Evolutionary conservation across 1,284 basidiomycete genomes (phyloP), one percentile per base, ranked within the genome.

Genomic region (Ganoderma leucocontextum): DNA sequence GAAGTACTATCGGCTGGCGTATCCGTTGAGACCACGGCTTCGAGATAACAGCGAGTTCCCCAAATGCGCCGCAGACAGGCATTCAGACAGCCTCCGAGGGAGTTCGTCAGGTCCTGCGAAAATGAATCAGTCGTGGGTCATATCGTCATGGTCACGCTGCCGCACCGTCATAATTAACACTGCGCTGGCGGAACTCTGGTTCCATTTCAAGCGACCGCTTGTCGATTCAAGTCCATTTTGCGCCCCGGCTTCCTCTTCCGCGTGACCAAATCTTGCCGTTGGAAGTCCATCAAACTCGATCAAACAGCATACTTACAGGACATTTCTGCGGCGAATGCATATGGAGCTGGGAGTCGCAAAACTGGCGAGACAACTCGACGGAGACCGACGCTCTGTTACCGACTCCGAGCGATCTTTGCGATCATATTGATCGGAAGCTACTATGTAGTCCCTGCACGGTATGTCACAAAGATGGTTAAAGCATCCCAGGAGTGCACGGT

Each of bases 71-170:
- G 64, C 53, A 55, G 53, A 55, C 47, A 49, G 47, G 67, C 29
- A 13, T 58, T 60, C 60, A 29, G 60, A 44, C 60, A 61, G 22
- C 29, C 41, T 55, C 52, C 52, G 25, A 19, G 25, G 29, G 60
- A 44, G 15, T 42, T 47, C 17, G 33, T 35, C 33, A 57, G 53
- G 15, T 19, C 53, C 55, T 58, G 55, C 6, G 55, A 36, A 58
- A 38, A 58, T 58, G n/a, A 19, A 58, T 58, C 55, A n/a, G 33
- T 38, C 64, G 58, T 55, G 59, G 38, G 66, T 55, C 42, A 63
- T 36, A 63, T 66, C 70, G 65, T 66, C 70, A 71, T 63, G 70
- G 67, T 66, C 70, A 72, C 70, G 64, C 63, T 69, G 41, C 63
- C 47, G 22, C 17, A 53, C 60, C 62, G 44, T 60, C 35, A 29